Base-by-base conservation (phyloP, 805 yeast genomes). In the Debaryomyces tyrocola region DNA sequence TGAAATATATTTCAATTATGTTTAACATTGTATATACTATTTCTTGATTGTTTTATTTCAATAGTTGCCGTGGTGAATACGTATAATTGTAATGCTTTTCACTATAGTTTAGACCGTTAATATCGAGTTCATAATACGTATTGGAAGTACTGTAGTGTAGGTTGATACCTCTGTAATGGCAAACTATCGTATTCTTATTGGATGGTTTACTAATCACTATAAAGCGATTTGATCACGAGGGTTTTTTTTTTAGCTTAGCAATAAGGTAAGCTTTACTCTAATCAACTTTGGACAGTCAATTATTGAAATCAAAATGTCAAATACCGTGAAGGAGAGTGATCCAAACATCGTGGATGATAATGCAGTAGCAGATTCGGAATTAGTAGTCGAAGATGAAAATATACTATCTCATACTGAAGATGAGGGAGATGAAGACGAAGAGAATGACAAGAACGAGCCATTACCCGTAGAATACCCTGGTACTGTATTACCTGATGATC, bases 401-500 rank as follows among this genome's bases (percentile, higher is more conserved):
- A 9, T 33, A 41, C 20, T 43, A 42, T 18, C 55, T 41, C 47
- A 53, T 34, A 49, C 50, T 28, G 62, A 58, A 36, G 68, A 61
- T n/a, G 67, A 61, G 11, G 60, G 49, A 8, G 57, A 52, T 0
- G 64, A 59, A 3, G 63, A 54, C 1, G 64, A 53, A 0, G 56
- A 54, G 2, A 52, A 49, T 2, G 58, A 52, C 1, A 62, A 57
- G 5, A 54, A 59, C 36, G 75, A 67, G 43, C 67, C 69, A 8
- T 58, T 63, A 11, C 74, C 77, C 1, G 70, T 70, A 6, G 68
- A 70, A 41, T 72, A 70, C 46, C 73, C 74, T n/a, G 77, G 77
- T 6, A 68, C 73, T 0, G 64, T 73, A 1, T 52, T 73, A 10
- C 75, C 74, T 4, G 85, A 79, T 53, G 59, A 67, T 1, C 56